These are phyloP conservation scores for Rhododendron kiyosumense DNA, from an alignment of 148 eudicot species.

Conservation along the genomic window DNA sequence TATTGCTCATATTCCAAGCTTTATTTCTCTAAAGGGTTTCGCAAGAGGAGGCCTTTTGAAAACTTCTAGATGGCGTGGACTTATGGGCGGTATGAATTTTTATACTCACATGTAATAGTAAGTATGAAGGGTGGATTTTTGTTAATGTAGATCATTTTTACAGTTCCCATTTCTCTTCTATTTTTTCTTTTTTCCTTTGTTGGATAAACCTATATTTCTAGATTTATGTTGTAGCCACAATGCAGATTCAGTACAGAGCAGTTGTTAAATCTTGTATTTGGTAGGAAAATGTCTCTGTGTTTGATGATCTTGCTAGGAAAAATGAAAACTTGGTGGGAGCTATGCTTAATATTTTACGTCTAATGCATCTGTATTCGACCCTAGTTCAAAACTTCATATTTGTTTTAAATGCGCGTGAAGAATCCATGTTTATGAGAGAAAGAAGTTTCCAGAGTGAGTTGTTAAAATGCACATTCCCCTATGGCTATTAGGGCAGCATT, in stretches of 20 bases:
- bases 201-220: background rate
- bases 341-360: background rate
- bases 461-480: background rate
- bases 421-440: background rate
- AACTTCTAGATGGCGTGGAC: background rate
- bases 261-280: background rate
- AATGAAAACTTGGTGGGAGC: background rate
- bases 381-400: background rate
- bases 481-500: too few relatives aligned
- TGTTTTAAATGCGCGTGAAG: background rate
- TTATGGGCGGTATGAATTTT: background rate
- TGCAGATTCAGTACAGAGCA: background rate
- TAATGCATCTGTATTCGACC: background rate
- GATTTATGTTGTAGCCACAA: background rate
- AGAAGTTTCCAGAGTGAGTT: background rate
- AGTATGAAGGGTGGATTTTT: background rate
- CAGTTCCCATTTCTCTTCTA: background rate
- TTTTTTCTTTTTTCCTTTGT: background rate
- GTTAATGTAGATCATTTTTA: background rate
- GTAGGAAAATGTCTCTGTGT: background rate
- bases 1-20: slow-evolving; percentile 22
- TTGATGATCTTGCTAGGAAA: background rate
- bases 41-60: slow-evolving; percentile 10
- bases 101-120: background rate
- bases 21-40: slow-evolving; percentile 25